A percentile compares a stretch with the other conserved stretches of the same genome.
Conservation (phyloP, 73 alveolate genomes). For the Tetrahymena elliotti region DNA sequence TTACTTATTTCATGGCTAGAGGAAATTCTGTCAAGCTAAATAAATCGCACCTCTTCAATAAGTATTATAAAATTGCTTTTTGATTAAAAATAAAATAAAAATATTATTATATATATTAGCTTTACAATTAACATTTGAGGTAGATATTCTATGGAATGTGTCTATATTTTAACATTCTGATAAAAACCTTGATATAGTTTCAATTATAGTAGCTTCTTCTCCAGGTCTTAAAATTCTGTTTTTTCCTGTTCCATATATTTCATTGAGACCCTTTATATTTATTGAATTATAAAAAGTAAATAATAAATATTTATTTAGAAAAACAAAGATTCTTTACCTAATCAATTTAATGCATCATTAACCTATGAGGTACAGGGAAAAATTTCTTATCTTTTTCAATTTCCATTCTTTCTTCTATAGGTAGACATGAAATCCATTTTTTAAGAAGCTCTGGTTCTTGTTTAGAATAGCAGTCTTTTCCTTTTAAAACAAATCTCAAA, state of each 20-base stretch:
- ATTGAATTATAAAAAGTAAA: neutral
- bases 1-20: neutral
- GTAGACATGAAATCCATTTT: constrained; percentile 26
- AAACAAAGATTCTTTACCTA: neutral
- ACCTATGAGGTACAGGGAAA: constrained; percentile 19
- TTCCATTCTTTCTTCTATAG: constrained; percentile 17
- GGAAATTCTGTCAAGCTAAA: neutral
- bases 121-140: neutral
- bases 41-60: neutral
- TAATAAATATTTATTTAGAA: neutral
- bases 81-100: neutral
- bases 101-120: neutral
- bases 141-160: neutral
- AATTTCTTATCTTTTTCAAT: constrained; percentile 12
- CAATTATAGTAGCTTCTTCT: constrained; percentile 28
- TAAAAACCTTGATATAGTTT: constrained; percentile 5
- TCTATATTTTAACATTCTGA: neutral
- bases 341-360: neutral
- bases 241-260: constrained; percentile 20
- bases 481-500: neutral
- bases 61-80: neutral
- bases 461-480: neutral
- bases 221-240: constrained; percentile 31
- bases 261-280: constrained; percentile 3
- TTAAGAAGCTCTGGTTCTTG: constrained; percentile 5